Conservation (phyloP, 2,329 filamentous ascomycete genomes). For the Microcyclospora pomicola region DNA sequence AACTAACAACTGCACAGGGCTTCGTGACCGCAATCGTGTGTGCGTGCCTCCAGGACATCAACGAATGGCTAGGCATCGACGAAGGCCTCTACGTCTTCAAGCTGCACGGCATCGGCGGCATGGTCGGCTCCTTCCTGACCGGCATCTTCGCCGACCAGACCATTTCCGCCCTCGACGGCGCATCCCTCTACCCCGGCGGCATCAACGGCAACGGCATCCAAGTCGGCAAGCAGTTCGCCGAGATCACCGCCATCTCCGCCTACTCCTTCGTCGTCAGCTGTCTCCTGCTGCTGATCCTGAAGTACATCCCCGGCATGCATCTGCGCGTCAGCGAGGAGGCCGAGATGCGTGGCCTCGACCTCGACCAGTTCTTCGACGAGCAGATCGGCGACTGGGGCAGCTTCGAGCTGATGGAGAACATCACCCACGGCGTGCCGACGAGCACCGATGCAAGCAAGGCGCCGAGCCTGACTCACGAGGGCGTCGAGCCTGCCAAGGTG, state of each 20-base stretch:
- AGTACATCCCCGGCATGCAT: slow-evolving; percentile 41
- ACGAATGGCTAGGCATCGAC: slow-evolving; percentile 41
- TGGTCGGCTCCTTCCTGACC: slow-evolving; percentile 44
- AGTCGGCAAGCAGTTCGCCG: slow-evolving; percentile 42
- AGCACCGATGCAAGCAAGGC: slow-evolving; percentile 3
- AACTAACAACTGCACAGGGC: slow-evolving; percentile 19
- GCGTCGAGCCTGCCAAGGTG: neutral
- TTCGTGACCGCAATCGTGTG: slow-evolving; percentile 42
- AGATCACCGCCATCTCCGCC: slow-evolving; percentile 39
- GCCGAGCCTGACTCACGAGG: neutral
- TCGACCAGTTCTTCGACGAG: slow-evolving; percentile 43
- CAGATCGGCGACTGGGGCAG: slow-evolving; percentile 31
- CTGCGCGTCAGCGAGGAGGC: slow-evolving; percentile 41
- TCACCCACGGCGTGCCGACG: slow-evolving; percentile 4
- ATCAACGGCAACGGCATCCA: slow-evolving; percentile 44
- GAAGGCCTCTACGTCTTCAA: slow-evolving; percentile 49
- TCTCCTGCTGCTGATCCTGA: slow-evolving; percentile 38
- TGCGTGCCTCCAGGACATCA: slow-evolving; percentile 36
- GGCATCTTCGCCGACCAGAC: slow-evolving; percentile 41
- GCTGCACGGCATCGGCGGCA: slow-evolving; percentile 44
- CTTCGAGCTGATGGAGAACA: neutral
- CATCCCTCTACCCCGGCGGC: slow-evolving; percentile 33
- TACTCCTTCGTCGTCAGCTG: slow-evolving; percentile 42
- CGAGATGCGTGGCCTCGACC: slow-evolving; percentile 41
- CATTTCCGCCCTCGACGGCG: slow-evolving; percentile 37